phyloP scores from a whole-genome alignment of 768 basidiomycete species.

The Pleurotus salmoneostramineus region DNA sequence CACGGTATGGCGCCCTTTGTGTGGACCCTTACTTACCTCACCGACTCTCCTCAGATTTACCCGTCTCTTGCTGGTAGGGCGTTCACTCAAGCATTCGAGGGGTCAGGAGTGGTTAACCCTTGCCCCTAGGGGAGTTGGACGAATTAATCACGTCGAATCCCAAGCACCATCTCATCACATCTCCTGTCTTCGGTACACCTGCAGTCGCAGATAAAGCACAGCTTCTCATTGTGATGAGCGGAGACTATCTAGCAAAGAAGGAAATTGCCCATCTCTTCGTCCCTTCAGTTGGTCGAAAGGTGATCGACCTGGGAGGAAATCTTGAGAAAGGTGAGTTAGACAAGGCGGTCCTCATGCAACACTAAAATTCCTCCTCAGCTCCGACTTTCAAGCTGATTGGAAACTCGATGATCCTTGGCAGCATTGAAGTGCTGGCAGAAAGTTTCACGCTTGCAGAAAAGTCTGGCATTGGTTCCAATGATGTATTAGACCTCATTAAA shows the following conservation, averaged over 20 bases:
- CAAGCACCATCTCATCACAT: constrained; percentile 63
- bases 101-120: neutral
- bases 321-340: constrained; percentile 64
- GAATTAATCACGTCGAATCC: constrained; percentile 53
- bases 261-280: constrained; percentile 74
- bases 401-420: constrained; percentile 75
- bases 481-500: constrained; percentile 54
- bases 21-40: too few relatives aligned
- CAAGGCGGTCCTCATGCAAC: neutral
- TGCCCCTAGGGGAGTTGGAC: constrained; percentile 60
- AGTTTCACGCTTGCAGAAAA: constrained; percentile 84
- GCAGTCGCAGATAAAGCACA: constrained; percentile 58
- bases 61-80: constrained; percentile 46
- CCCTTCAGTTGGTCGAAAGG: constrained; percentile 74
- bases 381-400: constrained; percentile 76
- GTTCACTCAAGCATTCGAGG: neutral
- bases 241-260: constrained; percentile 80
- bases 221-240: constrained; percentile 74
- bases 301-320: constrained; percentile 80
- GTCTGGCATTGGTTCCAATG: constrained; percentile 67
- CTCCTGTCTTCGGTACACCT: constrained; percentile 78
- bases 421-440: constrained; percentile 77
- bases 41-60: constrained; percentile 43
- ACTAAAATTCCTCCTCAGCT: constrained; percentile 30
- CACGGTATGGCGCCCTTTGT: constrained; percentile 46